Conservation (phyloP, 164 flowering plant species). For the Cinnamomum micranthum region DNA sequence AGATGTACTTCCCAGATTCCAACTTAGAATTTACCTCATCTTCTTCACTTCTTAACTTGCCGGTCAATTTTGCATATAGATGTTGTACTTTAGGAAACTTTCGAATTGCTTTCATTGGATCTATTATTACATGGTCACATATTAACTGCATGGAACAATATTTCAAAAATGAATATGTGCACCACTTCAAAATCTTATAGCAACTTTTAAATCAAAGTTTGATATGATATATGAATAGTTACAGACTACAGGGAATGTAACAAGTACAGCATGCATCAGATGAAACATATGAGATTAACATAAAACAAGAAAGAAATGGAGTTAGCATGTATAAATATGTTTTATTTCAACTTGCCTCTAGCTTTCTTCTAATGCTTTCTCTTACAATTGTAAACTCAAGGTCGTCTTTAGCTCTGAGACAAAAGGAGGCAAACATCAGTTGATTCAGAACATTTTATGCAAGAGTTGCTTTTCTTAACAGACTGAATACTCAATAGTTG, state of each 20-base stretch:
- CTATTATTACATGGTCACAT: conserved; percentile 51
- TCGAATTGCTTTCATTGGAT: conserved; percentile 66
- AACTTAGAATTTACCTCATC: conserved; percentile 61
- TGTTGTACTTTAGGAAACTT: conserved; percentile 91
- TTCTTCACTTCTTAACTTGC: conserved; percentile 70
- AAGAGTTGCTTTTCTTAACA: not conserved
- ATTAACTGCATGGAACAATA: conserved; percentile 43
- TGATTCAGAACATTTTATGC: not conserved
- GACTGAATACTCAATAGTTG: not conserved
- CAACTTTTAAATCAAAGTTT: not conserved
- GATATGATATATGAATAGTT: not conserved
- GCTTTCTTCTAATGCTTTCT: conserved; percentile 69
- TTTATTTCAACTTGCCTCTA: conserved; percentile 54
- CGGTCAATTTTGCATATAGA: conserved; percentile 66
- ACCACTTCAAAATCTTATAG: not conserved
- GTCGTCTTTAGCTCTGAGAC: conserved; percentile 78
- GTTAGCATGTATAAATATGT: conserved; percentile 2
- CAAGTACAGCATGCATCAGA: not conserved
- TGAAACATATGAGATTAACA: not conserved
- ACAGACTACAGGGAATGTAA: not conserved
- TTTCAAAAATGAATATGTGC: conserved; percentile 1
- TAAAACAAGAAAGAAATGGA: conserved; percentile 2
- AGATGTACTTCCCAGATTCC: not conserved
- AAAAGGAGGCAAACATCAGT: conserved; percentile 5
- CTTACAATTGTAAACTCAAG: conserved; percentile 89